phyloP scores from a whole-genome alignment of 371 early-diverging fungal genomes.

The Blakeslea trispora region DNA sequence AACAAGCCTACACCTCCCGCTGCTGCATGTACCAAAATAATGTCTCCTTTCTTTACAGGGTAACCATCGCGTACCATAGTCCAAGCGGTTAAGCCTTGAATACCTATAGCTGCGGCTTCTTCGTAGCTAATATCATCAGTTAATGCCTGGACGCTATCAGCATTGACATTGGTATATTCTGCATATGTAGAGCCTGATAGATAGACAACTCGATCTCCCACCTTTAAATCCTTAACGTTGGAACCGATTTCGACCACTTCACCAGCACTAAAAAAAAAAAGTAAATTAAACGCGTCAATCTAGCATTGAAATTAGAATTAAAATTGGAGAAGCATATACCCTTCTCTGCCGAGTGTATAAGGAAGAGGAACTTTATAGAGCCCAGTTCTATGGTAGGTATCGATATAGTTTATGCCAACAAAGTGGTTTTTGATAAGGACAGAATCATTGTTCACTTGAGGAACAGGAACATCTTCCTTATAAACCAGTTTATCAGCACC shows the following conservation, averaged over 20 bases:
- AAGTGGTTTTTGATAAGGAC: conserved; percentile 80
- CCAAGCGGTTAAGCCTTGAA: conserved; percentile 85
- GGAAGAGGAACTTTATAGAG: conserved; percentile 76
- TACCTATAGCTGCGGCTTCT: conserved; percentile 63
- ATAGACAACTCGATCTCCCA: conserved; percentile 87
- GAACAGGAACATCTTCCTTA: conserved; percentile 46
- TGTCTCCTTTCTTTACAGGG: conserved; percentile 72
- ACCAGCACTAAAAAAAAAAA: conserved; percentile 60
- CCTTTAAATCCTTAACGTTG: conserved; percentile 65
- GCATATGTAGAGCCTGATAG: conserved; percentile 70
- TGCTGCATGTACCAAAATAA: conserved; percentile 87
- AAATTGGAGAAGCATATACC: conserved; percentile 18
- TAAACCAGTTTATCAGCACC: conserved; percentile 73
- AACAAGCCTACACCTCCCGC: conserved; percentile 90
- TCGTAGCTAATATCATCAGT: conserved; percentile 63
- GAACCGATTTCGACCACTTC: conserved; percentile 77
- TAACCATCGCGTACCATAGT: conserved; percentile 76
- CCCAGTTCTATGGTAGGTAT: conserved; percentile 91
- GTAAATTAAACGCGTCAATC: not conserved
- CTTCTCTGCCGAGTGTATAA: conserved; percentile 81
- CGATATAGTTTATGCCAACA: conserved; percentile 89
- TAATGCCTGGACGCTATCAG: conserved; percentile 51
- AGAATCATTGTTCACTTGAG: conserved; percentile 50
- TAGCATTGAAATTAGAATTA: not conserved
- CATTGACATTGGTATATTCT: conserved; percentile 70